phyloP scores from a whole-genome alignment of 2,329 filamentous ascomycete species.

The Parafenestella ontariensis region DNA sequence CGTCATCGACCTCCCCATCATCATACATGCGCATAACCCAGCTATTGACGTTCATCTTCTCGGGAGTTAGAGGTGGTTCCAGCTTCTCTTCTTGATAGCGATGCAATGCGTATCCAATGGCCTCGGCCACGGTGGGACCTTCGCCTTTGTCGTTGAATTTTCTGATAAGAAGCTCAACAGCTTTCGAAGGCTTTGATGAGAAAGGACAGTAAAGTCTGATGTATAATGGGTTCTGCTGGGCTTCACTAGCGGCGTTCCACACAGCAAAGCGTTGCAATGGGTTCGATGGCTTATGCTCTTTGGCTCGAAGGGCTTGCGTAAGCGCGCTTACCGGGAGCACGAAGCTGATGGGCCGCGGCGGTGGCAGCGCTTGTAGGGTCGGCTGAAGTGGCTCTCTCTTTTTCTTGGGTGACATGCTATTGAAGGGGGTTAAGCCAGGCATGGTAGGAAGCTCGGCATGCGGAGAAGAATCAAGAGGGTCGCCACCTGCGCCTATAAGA shows the following conservation, averaged over 20 bases:
- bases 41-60: slow-evolving; percentile 79
- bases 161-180: slow-evolving; percentile 75
- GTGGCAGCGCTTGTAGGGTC: slow-evolving; percentile 71
- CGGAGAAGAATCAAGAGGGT: slow-evolving; percentile 63
- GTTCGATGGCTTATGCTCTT: slow-evolving; percentile 71
- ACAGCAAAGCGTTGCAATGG: slow-evolving; percentile 80
- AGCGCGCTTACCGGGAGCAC: slow-evolving; percentile 73
- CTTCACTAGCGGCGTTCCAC: slow-evolving; percentile 78
- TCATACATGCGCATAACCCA: slow-evolving; percentile 86
- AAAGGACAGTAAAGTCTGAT: slow-evolving; percentile 81
- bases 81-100: slow-evolving; percentile 79
- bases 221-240: slow-evolving; percentile 69
- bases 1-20: slow-evolving; percentile 83
- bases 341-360: slow-evolving; percentile 75
- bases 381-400: slow-evolving; percentile 56
- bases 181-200: slow-evolving; percentile 68
- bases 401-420: slow-evolving; percentile 67
- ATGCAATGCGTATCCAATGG: slow-evolving; percentile 82
- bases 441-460: slow-evolving; percentile 54
- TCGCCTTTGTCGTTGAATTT: slow-evolving; percentile 73
- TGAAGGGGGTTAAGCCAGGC: slow-evolving; percentile 51
- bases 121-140: slow-evolving; percentile 75
- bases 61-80: slow-evolving; percentile 68
- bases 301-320: slow-evolving; percentile 75
- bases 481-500: slow-evolving; percentile 70